phyloP scores from a whole-genome alignment of 1,284 basidiomycete genomes.

The Gastroboletus turbinatus region DNA sequence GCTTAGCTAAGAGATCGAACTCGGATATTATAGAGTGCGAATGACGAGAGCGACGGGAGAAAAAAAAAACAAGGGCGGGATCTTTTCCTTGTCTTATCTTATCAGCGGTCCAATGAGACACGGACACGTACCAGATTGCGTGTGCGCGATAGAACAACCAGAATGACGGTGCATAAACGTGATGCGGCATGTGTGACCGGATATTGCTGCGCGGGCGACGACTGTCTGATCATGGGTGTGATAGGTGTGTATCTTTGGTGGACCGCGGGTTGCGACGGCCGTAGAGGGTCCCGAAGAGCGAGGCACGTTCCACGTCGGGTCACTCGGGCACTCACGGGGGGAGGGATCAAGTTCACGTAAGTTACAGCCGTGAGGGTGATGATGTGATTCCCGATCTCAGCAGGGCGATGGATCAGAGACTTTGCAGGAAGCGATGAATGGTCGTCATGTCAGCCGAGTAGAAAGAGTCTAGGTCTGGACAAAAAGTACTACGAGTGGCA shows the following conservation, averaged over 20 bases:
- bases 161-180: slow-evolving; percentile 7
- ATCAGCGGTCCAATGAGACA: slow-evolving; percentile 23
- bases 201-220: slow-evolving; percentile 14
- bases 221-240: slow-evolving; percentile 5
- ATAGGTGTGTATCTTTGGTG: slow-evolving; percentile 6
- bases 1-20: slow-evolving; percentile 7
- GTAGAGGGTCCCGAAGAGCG: slow-evolving; percentile 21
- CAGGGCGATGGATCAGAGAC: slow-evolving; percentile 1
- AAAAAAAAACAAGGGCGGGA: slow-evolving; percentile 15
- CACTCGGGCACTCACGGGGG: slow-evolving; percentile 12
- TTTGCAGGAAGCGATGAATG: slow-evolving; percentile 8
- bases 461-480: neutral
- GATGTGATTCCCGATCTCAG: slow-evolving; percentile 14
- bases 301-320: slow-evolving; percentile 19
- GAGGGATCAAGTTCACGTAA: slow-evolving; percentile 20
- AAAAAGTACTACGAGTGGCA: neutral
- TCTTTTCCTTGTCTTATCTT: slow-evolving; percentile 33
- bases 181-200: slow-evolving; percentile 2
- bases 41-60: slow-evolving; percentile 20
- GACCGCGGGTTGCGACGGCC: slow-evolving; percentile 22
- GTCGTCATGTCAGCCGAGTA: slow-evolving; percentile 1
- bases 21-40: neutral
- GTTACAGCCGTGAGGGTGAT: slow-evolving; percentile 21
- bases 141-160: slow-evolving; percentile 22
- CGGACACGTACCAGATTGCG: slow-evolving; percentile 26